These are phyloP conservation scores for Recurvomyces mirabilis DNA, from an alignment of 495 filamentous ascomycete species.

Conservation along the genomic window DNA sequence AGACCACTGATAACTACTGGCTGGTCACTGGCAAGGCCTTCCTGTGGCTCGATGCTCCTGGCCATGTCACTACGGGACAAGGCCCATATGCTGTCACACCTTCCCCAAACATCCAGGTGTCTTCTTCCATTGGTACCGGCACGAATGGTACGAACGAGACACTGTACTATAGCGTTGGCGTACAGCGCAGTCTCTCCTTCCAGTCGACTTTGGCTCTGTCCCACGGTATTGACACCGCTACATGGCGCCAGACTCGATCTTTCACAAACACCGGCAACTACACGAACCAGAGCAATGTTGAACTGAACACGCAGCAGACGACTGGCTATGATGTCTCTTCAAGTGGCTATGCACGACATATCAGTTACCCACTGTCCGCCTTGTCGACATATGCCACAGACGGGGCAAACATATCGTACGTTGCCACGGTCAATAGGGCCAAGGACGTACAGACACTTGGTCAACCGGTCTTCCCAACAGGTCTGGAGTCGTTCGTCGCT, in stretches of 20 bases:
- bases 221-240: conserved; percentile 27
- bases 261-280: conserved; percentile 47
- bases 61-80: conserved; percentile 42
- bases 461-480: conserved; percentile 48
- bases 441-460: conserved; percentile 44
- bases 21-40: conserved; percentile 76
- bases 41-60: conserved; percentile 48
- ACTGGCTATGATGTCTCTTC: conserved; percentile 45
- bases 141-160: conserved; percentile 49
- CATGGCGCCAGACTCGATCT: conserved; percentile 51
- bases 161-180: conserved; percentile 47
- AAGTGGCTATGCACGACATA: conserved; percentile 36
- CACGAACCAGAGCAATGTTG: conserved; percentile 46
- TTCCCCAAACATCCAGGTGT: conserved; percentile 33
- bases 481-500: conserved; percentile 35
- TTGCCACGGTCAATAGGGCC: conserved; percentile 47
- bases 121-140: conserved; percentile 31
- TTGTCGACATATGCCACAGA: conserved; percentile 38
- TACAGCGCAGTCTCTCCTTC: conserved; percentile 45
- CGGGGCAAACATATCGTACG: conserved; percentile 46
- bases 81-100: conserved; percentile 29
- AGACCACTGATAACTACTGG: conserved; percentile 62
- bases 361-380: conserved; percentile 53
- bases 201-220: conserved; percentile 41
- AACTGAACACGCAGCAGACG: conserved; percentile 52